Evolutionary conservation across 805 yeast genomes (phyloP).

Genomic region (Teunomyces barrocoloradensis): DNA sequence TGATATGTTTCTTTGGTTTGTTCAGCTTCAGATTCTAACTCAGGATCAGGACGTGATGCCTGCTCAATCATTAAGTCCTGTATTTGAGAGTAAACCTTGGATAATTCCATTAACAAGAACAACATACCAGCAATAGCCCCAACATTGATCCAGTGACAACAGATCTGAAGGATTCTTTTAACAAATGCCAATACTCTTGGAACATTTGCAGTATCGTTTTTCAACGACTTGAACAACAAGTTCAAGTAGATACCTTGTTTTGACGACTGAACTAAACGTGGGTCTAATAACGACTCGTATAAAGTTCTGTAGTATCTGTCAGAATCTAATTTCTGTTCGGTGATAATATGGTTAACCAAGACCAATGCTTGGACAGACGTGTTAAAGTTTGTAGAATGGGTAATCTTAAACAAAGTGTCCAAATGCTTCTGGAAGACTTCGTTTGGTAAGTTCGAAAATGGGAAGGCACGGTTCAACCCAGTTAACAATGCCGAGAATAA

Average conservation of each 20-base stretch:
- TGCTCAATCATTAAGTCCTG: constrained; percentile 57
- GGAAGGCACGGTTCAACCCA: constrained; percentile 95
- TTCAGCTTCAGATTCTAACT: constrained; percentile 9
- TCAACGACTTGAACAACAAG: constrained; percentile 77
- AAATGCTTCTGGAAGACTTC: constrained; percentile 73
- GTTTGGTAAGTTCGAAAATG: constrained; percentile 75
- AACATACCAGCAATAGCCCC: constrained; percentile 88
- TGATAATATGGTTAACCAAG: constrained; percentile 76
- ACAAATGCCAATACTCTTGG: constrained; percentile 83
- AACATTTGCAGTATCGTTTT: constrained; percentile 54
- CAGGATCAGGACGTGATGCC: constrained; percentile 46
- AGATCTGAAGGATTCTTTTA: constrained; percentile 83
- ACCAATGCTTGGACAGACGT: constrained; percentile 91
- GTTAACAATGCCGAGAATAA: constrained; percentile 88
- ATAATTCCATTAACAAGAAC: constrained; percentile 66
- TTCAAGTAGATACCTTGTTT: constrained; percentile 92
- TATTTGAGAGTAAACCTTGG: constrained; percentile 61
- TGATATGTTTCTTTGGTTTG: constrained; percentile 3
- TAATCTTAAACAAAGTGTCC: constrained; percentile 81
- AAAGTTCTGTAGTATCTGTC: constrained; percentile 83
- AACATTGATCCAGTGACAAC: constrained; percentile 80
- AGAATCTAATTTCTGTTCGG: constrained; percentile 52
- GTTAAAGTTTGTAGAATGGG: constrained; percentile 91
- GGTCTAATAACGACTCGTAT: constrained; percentile 85
- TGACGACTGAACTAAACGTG: constrained; percentile 78